These are phyloP conservation scores for Amesomyces nigricolor DNA, from an alignment of 2,329 filamentous ascomycete genomes.

Conservation along the genomic window DNA sequence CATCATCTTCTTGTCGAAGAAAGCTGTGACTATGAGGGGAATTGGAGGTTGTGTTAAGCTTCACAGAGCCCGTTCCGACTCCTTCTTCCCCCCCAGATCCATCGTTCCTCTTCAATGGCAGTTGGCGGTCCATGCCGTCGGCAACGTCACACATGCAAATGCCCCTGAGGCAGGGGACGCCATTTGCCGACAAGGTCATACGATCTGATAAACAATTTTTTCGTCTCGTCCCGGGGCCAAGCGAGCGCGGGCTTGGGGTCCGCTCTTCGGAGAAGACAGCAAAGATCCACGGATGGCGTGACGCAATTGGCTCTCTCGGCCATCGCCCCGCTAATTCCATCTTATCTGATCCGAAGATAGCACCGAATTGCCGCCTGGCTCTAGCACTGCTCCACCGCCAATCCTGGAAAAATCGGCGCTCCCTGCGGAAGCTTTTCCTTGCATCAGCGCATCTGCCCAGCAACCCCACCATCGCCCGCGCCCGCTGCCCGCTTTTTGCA, in stretches of 20 bases:
- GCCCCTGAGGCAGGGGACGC: neutral
- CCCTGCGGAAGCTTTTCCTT: slow-evolving; percentile 12
- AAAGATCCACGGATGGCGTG: neutral
- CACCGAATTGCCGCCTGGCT: slow-evolving; percentile 38
- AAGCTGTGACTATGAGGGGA: too few relatives aligned
- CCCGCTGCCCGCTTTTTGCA: slow-evolving; percentile 3
- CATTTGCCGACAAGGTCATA: slow-evolving; percentile 15
- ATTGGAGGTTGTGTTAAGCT: too few relatives aligned
- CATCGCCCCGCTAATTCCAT: slow-evolving; percentile 30
- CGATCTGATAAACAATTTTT: slow-evolving; percentile 27
- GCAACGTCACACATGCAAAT: too few relatives aligned
- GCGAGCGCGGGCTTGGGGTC: slow-evolving; percentile 1
- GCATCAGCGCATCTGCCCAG: slow-evolving; percentile 17
- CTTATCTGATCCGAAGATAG: slow-evolving; percentile 53
- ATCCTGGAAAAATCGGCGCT: slow-evolving; percentile 16
- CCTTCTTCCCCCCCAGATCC: too few relatives aligned
- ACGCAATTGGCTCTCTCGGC: slow-evolving; percentile 2
- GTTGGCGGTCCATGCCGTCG: too few relatives aligned
- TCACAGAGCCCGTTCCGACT: too few relatives aligned
- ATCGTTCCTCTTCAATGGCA: too few relatives aligned
- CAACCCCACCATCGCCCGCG: neutral
- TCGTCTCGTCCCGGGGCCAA: neutral
- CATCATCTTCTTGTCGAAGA: too few relatives aligned
- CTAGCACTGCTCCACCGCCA: slow-evolving; percentile 13
- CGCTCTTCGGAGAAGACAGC: slow-evolving; percentile 22